Evolutionary conservation across 768 basidiomycete species (phyloP).

Genomic region (Pulveroboletus sp.): DNA sequence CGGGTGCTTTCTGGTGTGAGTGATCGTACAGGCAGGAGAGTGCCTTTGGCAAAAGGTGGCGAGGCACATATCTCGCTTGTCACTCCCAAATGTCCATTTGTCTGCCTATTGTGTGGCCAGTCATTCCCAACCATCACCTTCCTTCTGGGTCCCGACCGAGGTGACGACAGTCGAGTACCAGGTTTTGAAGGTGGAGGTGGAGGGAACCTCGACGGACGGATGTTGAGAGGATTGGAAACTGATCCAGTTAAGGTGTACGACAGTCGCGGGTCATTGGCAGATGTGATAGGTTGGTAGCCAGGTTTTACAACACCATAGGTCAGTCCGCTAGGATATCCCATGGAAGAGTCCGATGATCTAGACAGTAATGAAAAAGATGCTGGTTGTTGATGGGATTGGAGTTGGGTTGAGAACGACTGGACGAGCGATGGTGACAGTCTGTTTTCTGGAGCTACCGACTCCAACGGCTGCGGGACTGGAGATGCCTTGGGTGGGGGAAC

Average conservation of each 20-base stretch:
- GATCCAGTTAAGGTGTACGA: conserved; percentile 40
- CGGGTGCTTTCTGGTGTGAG: conserved; percentile 31
- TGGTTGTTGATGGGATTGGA: conserved; percentile 11
- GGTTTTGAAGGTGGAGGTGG: conserved; percentile 11
- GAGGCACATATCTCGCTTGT: conserved; percentile 10
- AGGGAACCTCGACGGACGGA: conserved; percentile 41
- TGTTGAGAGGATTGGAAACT: conserved; percentile 49
- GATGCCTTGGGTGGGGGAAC: conserved; percentile 13
- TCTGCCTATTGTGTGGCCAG: conserved; percentile 38
- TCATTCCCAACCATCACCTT: conserved; percentile 42
- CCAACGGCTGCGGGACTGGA: conserved; percentile 7
- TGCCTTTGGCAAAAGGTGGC: conserved; percentile 10
- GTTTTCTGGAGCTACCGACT: conserved; percentile 11
- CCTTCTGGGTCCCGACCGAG: conserved; percentile 12
- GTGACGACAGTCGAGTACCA: conserved; percentile 9
- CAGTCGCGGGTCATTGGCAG: conserved; percentile 28
- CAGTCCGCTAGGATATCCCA: conserved; percentile 9
- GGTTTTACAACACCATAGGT: conserved; percentile 17
- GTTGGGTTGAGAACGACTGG: conserved; percentile 10
- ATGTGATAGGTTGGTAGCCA: conserved; percentile 26
- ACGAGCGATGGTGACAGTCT: conserved; percentile 1
- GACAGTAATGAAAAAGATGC: conserved; percentile 13
- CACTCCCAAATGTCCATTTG: conserved; percentile 22
- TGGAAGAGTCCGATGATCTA: conserved; percentile 12
- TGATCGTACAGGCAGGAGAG: conserved; percentile 15